Conservation (phyloP, 371 early-diverging fungal species). For the Dentiscutata heterogama region DNA sequence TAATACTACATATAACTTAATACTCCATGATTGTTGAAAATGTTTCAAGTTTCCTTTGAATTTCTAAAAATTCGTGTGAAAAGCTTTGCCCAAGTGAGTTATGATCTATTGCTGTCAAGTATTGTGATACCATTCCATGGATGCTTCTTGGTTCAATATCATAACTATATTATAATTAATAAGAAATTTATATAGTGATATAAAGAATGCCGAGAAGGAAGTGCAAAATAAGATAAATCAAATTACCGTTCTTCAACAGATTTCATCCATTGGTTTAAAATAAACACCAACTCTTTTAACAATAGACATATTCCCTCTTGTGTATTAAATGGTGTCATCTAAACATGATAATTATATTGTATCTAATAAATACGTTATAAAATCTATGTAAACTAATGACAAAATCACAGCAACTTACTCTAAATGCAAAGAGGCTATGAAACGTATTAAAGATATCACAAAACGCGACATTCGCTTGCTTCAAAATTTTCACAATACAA, state of each 20-base stretch:
- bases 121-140: background rate
- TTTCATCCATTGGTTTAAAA: background rate
- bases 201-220: background rate
- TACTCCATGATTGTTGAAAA: background rate
- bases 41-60: conserved; percentile 17
- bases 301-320: background rate
- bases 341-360: background rate
- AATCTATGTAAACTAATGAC: background rate
- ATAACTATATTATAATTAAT: conserved; percentile 4
- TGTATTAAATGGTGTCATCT: background rate
- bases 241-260: conserved; percentile 1
- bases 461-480: conserved; percentile 16
- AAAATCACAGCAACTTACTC: background rate
- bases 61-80: conserved; percentile 14
- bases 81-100: background rate
- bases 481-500: conserved; percentile 8
- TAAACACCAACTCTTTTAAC: background rate
- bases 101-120: background rate
- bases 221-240: background rate
- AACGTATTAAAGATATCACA: background rate
- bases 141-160: conserved; percentile 11
- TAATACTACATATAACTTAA: no score
- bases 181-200: background rate
- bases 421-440: background rate
- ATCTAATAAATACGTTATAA: background rate